Evolutionary conservation across 2,329 filamentous ascomycete species (phyloP).

Genomic region (Arachnomyces sp.): DNA sequence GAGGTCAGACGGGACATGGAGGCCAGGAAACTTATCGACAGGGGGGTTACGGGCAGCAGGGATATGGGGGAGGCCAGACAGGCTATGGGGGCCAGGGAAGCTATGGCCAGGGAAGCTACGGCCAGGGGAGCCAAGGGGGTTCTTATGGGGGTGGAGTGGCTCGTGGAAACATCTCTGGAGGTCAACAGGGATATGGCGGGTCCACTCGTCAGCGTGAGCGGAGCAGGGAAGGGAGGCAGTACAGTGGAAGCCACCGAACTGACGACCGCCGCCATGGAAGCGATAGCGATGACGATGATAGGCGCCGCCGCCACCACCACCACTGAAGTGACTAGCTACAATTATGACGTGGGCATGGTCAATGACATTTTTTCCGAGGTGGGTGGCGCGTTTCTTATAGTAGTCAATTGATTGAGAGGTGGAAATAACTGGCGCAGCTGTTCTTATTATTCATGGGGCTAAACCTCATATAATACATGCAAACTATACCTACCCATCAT

Average conservation of each 20-base stretch:
- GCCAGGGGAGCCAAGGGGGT: not conserved
- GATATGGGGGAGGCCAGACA: conserved; percentile 12
- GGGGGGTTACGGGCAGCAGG: conserved; percentile 14
- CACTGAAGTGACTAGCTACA: too few species aligned
- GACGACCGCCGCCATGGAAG: conserved; percentile 16
- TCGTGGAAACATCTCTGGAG: conserved; percentile 6
- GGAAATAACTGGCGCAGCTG: too few species aligned
- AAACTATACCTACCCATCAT: too few species aligned
- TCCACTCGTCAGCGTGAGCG: too few species aligned
- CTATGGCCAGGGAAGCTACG: conserved; percentile 4
- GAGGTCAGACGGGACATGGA: conserved; percentile 2
- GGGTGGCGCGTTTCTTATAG: not conserved
- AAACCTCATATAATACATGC: too few species aligned
- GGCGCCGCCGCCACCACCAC: conserved; percentile 7
- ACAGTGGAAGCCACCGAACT: conserved; percentile 7
- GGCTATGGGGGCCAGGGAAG: conserved; percentile 12
- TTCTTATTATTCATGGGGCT: too few species aligned
- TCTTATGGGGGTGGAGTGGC: conserved; percentile 1
- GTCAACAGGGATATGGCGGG: not conserved
- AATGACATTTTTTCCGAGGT: too few species aligned
- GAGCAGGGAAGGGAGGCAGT: too few species aligned
- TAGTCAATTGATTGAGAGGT: too few species aligned
- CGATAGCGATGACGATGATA: conserved; percentile 16
- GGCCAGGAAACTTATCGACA: conserved; percentile 13
- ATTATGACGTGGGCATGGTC: too few species aligned